Percentiles rank a stretch among this genome's conserved stretches.
phyloP scores from a whole-genome alignment of 768 basidiomycete genomes.

The Boletus reticuloceps region DNA sequence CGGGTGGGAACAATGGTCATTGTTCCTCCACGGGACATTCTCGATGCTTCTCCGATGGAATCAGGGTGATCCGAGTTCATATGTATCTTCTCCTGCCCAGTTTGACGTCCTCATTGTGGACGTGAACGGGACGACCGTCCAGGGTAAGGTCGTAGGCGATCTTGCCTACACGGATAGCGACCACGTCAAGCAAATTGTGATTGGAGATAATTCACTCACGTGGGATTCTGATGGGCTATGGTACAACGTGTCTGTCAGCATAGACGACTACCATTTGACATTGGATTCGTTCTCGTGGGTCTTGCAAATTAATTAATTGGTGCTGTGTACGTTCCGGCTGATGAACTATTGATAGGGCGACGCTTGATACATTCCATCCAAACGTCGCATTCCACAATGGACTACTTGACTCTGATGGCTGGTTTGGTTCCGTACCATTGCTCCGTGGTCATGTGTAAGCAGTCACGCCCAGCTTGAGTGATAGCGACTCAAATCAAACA shows the following conservation, averaged over 20 bases:
- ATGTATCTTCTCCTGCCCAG: not conserved
- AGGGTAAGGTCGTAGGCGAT: not conserved
- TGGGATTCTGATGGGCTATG: constrained; percentile 12
- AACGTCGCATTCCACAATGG: constrained; percentile 14
- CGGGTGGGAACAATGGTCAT: constrained; percentile 18
- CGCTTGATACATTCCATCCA: constrained; percentile 10
- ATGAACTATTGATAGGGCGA: constrained; percentile 1
- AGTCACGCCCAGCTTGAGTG: too few species aligned
- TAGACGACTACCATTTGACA: constrained; percentile 6
- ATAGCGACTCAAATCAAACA: not conserved
- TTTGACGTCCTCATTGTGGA: constrained; percentile 8
- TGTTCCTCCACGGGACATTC: constrained; percentile 10
- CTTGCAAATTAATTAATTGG: too few species aligned
- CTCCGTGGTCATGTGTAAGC: constrained; percentile 13
- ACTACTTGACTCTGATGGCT: constrained; percentile 5
- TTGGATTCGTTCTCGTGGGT: constrained; percentile 14
- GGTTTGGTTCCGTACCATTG: constrained; percentile 13
- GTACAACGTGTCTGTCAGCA: constrained; percentile 11
- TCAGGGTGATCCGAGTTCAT: constrained; percentile 5
- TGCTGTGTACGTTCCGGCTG: not conserved
- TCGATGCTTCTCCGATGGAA: constrained; percentile 15
- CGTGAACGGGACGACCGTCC: constrained; percentile 10
- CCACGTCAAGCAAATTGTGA: constrained; percentile 2
- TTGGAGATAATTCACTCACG: constrained; percentile 6
- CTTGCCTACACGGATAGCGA: constrained; percentile 1